phyloP scores from a whole-genome alignment of 805 yeast genomes.

The Metschnikowia arizonensis region DNA sequence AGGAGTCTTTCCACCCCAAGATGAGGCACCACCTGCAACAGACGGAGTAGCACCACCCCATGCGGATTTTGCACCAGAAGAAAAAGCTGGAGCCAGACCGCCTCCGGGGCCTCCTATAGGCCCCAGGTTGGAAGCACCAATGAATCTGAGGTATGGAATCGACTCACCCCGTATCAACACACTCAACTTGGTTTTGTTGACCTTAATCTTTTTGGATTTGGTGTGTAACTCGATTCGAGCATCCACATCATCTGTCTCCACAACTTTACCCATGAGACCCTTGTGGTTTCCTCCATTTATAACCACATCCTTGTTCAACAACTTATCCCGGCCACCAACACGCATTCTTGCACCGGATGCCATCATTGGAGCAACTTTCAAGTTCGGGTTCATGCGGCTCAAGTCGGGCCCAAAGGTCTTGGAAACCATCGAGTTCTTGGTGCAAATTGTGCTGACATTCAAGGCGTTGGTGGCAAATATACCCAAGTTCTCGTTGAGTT shows the following conservation, averaged over 20 bases:
- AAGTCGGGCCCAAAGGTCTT: constrained; percentile 59
- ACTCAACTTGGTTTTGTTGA: constrained; percentile 72
- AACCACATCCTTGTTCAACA: constrained; percentile 79
- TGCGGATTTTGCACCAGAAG: constrained; percentile 48
- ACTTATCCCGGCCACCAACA: constrained; percentile 72
- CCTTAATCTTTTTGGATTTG: constrained; percentile 80
- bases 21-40: constrained; percentile 38
- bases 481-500: constrained; percentile 81
- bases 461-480: constrained; percentile 76
- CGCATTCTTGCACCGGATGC: constrained; percentile 46
- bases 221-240: constrained; percentile 95
- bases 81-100: constrained; percentile 30
- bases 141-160: constrained; percentile 73
- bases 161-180: constrained; percentile 68
- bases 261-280: constrained; percentile 89
- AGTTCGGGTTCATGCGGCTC: constrained; percentile 80
- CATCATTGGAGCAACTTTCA: constrained; percentile 44
- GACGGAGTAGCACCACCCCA: constrained; percentile 41
- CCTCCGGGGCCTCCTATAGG: constrained; percentile 18
- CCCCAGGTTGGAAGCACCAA: constrained; percentile 45
- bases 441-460: constrained; percentile 77
- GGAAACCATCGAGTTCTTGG: constrained; percentile 69
- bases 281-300: constrained; percentile 90
- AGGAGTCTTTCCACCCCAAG: constrained; percentile 26
- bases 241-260: constrained; percentile 85